Conservation (phyloP, 768 basidiomycete species). For the Cantharellus anzutake region DNA sequence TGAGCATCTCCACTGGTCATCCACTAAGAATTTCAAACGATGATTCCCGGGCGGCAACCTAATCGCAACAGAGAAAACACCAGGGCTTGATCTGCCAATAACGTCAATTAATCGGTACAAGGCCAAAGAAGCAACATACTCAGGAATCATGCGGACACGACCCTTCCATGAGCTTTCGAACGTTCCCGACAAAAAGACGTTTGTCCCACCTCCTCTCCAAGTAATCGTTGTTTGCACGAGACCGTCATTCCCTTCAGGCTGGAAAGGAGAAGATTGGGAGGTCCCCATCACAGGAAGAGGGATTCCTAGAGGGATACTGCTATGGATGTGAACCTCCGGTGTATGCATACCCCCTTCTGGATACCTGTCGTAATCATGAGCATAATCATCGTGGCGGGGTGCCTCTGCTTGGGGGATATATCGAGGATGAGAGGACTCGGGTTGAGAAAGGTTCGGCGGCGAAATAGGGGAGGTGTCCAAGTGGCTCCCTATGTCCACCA, state of each 20-base stretch:
- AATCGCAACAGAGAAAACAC: conserved; percentile 9
- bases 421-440: neutral
- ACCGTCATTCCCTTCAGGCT: conserved; percentile 9
- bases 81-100: neutral
- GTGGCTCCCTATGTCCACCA: neutral
- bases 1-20: conserved; percentile 11
- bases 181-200: conserved; percentile 17
- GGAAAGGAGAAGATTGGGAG: neutral
- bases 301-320: neutral
- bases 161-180: conserved; percentile 10
- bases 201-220: conserved; percentile 18
- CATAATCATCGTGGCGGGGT: neutral
- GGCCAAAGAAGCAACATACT: conserved; percentile 5
- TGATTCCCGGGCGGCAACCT: conserved; percentile 12
- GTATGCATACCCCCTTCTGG: neutral
- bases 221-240: conserved; percentile 17
- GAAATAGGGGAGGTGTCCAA: neutral
- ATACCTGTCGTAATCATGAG: neutral
- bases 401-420: neutral
- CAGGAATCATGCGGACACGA: conserved; percentile 10
- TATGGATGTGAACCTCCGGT: neutral
- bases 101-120: neutral
- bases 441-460: neutral
- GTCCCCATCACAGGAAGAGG: neutral
- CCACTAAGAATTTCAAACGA: conserved; percentile 13